phyloP scores from a whole-genome alignment of 2,329 filamentous ascomycete genomes.

The Alternaria longipes region DNA sequence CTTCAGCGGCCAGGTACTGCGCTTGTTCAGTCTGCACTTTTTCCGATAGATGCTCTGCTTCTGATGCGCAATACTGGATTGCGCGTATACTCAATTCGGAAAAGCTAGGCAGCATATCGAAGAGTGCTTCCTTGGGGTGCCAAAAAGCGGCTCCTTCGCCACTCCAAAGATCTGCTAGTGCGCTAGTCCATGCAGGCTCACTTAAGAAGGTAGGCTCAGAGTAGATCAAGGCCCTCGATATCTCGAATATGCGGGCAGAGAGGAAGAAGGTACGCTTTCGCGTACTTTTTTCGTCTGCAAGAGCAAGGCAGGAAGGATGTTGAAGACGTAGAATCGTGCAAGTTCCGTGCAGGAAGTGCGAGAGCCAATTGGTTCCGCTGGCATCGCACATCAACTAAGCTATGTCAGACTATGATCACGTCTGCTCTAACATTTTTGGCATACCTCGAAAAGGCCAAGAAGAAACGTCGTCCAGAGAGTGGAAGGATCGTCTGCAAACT shows the following conservation, averaged over 20 bases:
- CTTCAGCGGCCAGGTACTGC: constrained; percentile 28
- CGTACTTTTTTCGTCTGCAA: constrained; percentile 1
- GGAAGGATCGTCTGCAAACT: constrained; percentile 25
- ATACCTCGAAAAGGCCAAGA: constrained; percentile 38
- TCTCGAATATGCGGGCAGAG: constrained; percentile 39
- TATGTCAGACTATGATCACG: background rate
- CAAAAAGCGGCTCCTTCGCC: constrained; percentile 20
- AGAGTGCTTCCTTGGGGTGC: constrained; percentile 39
- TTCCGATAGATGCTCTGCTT: background rate
- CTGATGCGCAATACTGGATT: constrained; percentile 14
- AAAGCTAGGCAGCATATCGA: constrained; percentile 35
- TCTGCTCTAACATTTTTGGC: background rate
- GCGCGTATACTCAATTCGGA: constrained; percentile 32
- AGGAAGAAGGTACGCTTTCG: constrained; percentile 37
- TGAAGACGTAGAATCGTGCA: constrained; percentile 37
- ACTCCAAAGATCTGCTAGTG: constrained; percentile 29
- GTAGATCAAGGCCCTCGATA: constrained; percentile 38
- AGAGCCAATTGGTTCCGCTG: constrained; percentile 38
- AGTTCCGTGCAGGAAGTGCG: constrained; percentile 41
- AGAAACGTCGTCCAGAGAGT: constrained; percentile 40
- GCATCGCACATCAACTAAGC: constrained; percentile 40
- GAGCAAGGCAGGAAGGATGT: constrained; percentile 20
- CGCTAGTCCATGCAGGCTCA: constrained; percentile 27
- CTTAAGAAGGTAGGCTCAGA: constrained; percentile 35
- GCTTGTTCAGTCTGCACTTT: background rate